Evolutionary conservation across 495 filamentous ascomycete species (phyloP).

Genomic region (Xylaria curta): DNA sequence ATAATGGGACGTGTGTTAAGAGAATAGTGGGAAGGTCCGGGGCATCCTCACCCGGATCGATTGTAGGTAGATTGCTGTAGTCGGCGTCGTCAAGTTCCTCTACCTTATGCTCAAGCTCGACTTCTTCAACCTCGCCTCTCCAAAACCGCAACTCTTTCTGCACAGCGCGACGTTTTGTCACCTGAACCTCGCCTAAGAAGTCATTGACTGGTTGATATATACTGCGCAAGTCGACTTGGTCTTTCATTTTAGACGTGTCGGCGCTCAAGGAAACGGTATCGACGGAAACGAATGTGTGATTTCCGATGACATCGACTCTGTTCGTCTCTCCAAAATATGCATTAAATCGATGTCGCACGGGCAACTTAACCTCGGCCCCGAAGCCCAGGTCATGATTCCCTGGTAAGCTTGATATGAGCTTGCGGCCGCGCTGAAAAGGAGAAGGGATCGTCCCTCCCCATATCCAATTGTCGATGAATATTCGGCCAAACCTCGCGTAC

Average conservation of each 20-base stretch:
- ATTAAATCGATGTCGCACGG: slow-evolving; percentile 81
- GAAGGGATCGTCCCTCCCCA: slow-evolving; percentile 43
- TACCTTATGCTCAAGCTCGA: slow-evolving; percentile 59
- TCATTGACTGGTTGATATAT: slow-evolving; percentile 79
- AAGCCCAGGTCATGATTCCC: slow-evolving; percentile 99
- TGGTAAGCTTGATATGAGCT: slow-evolving; percentile 80
- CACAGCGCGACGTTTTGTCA: slow-evolving; percentile 58
- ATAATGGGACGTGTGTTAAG: slow-evolving; percentile 89
- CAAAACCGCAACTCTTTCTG: slow-evolving; percentile 60
- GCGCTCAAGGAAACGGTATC: slow-evolving; percentile 89
- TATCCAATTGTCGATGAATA: slow-evolving; percentile 74
- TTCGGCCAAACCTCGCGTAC: slow-evolving; percentile 76
- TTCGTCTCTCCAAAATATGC: slow-evolving; percentile 90
- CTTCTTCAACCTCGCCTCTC: slow-evolving; percentile 54
- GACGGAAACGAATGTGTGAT: slow-evolving; percentile 93
- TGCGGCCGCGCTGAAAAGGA: slow-evolving; percentile 57
- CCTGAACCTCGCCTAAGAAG: slow-evolving; percentile 71
- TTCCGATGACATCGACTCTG: slow-evolving; percentile 85
- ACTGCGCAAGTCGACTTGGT: slow-evolving; percentile 52
- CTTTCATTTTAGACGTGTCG: slow-evolving; percentile 46
- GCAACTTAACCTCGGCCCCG: slow-evolving; percentile 77
- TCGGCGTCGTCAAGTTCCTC: slow-evolving; percentile 54
- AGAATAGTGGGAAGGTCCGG: slow-evolving; percentile 80
- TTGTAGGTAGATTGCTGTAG: slow-evolving; percentile 45
- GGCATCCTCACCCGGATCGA: slow-evolving; percentile 47